Evolutionary conservation across 768 basidiomycete genomes (phyloP), one percentile per base, ranked within the genome.

Genomic region (Mrakia frigida): DNA sequence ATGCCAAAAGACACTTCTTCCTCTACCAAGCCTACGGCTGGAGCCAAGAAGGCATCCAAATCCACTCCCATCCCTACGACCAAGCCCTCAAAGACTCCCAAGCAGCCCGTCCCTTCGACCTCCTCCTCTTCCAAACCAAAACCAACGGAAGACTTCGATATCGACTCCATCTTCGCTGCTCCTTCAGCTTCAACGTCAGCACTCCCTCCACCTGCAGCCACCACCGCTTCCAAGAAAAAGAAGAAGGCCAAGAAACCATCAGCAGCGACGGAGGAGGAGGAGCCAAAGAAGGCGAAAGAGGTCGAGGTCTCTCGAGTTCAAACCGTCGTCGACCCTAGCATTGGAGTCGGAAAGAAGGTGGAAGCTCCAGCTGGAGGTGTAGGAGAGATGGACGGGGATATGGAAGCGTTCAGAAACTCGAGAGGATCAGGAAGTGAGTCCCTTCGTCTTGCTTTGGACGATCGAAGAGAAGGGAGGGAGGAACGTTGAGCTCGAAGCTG

Each of bases 351-450:
- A 31, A 77, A 74, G 43, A 46, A 75, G 46, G 25, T 65, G 14
- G 67, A 80, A 75, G 67, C 65, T 73, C 72, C 63, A 46, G 61
- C 69, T 46, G 37, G 74, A 78, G 79, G 77, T 43, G 79, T 69
- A 75, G 76, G 33, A 28, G 77, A 65, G 25, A 39, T 69, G 13
- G 50, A 78, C 21, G 80, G 82, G 60, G 82, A 83, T 41, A 80
- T 83, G 77, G 79, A 79, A 67, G 61, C 78, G 39, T 83, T 84
- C 75, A 75, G 79, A n/a, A 82, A 84, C 81, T 81, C 81, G 56
- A 80, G 81, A 73, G 82, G 82, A 23, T 77, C 74, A 46, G 82
- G 81, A 68, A 80, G 82, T 60, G 73, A 81, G 82, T 75, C 75
- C 81, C 4, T 65, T 25, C 61, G 3, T 33, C 39, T 31, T 1